Evolutionary conservation across 2,329 filamentous ascomycete species (phyloP), one percentile per base, ranked within the genome.

Genomic region (Colletotrichum navitas): DNA sequence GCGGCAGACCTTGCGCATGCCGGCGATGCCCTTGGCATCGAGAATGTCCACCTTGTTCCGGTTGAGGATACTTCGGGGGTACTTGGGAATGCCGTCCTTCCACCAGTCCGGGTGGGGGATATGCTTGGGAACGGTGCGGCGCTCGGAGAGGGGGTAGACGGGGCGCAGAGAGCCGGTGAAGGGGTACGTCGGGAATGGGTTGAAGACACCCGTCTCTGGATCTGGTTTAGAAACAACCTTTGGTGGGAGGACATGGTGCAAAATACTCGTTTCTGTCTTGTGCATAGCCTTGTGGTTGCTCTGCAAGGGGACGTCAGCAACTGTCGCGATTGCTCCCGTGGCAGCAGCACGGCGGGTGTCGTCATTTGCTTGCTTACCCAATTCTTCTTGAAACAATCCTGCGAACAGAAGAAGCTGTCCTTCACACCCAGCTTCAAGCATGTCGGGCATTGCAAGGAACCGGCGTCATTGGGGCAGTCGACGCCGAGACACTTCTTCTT

Each of bases 361-460:
- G 8, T 32, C 11, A 21, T 21, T 74, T 76, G 76, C 89, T 74
- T 76, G 76, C 89, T 77, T 90, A 98, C 96, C 96, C 96, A 99
- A 86, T 94, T 99, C 82, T 91, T 92, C 88, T 98, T 98, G 85
- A 99, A 99, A 86, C 96, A 99, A 77, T 98, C 96, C 82, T 99
- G 96, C 36, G 94, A 94, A 86, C 96, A 99, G 85, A 98, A 99
- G 84, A 91, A 98, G 85, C 94, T 97, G 79, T 96, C 94, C 80
- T 95, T 91, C 77, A 91, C 92, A 65, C 92, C 93, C 55, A 95
- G 85, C 84, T 97, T 98, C 78, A 98, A 87, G 81, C 96, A 99
- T 61, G 94, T 98, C 66, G 96, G 96, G 82, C 96, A 99, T 82
- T 98, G 95, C 58, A 99, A 85, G 65, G 91, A 87, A 72, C 94